These are phyloP conservation scores for Paraphoma sp. DNA, from an alignment of 2,329 filamentous ascomycete species.

Conservation along the genomic window DNA sequence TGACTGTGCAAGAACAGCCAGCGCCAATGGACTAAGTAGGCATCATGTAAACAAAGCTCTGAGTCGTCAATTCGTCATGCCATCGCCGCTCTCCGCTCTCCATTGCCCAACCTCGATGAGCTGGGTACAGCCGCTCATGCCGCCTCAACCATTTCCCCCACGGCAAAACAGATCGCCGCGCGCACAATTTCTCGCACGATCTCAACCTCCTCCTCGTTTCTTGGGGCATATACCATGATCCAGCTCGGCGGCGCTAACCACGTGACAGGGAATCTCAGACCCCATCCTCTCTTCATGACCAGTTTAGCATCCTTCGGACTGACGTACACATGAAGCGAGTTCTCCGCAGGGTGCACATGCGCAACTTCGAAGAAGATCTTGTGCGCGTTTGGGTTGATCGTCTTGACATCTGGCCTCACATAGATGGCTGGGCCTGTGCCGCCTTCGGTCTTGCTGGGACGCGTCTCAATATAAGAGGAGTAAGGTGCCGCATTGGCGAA, in stretches of 20 bases:
- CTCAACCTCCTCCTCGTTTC: slow-evolving; percentile 71
- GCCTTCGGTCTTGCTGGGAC: slow-evolving; percentile 38
- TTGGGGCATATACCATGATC: slow-evolving; percentile 79
- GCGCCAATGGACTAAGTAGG: too few species aligned
- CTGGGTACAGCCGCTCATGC: background rate
- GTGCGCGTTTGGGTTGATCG: slow-evolving; percentile 34
- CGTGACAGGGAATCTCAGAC: slow-evolving; percentile 63
- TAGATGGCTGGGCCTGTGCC: slow-evolving; percentile 42
- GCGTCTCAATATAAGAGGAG: slow-evolving; percentile 24
- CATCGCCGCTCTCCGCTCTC: background rate
- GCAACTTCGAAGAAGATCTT: slow-evolving; percentile 43
- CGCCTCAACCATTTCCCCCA: slow-evolving; percentile 29
- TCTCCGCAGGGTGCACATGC: slow-evolving; percentile 78
- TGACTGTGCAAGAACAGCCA: too few species aligned
- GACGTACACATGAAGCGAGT: slow-evolving; percentile 78
- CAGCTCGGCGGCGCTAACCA: slow-evolving; percentile 41
- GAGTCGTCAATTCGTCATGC: background rate
- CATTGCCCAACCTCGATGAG: too few species aligned
- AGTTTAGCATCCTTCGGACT: slow-evolving; percentile 77
- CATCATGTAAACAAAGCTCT: too few species aligned
- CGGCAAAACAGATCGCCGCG: slow-evolving; percentile 73
- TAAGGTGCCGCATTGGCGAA: slow-evolving; percentile 26
- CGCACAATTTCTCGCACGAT: slow-evolving; percentile 73
- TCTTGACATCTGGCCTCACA: slow-evolving; percentile 29
- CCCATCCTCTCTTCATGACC: slow-evolving; percentile 78